phyloP scores from a whole-genome alignment of 1,284 basidiomycete genomes.

The Trichosporon ovoides region DNA sequence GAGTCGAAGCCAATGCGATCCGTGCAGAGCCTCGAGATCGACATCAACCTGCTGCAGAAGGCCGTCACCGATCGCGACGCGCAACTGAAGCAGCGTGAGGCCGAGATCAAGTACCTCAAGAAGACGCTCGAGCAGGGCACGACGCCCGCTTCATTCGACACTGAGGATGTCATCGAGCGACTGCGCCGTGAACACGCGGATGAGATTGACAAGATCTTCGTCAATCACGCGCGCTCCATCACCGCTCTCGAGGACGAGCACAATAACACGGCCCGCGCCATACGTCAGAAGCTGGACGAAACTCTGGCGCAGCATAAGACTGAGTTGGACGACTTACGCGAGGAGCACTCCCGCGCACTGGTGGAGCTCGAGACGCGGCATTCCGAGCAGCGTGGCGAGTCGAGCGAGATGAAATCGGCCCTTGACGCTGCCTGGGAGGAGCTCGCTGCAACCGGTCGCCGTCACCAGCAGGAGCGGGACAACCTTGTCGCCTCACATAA shows the following conservation, averaged over 20 bases:
- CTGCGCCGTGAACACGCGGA: slow-evolving; percentile 32
- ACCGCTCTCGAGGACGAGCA: slow-evolving; percentile 21
- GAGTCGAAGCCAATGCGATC: slow-evolving; percentile 54
- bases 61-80: slow-evolving; percentile 76
- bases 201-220: slow-evolving; percentile 20
- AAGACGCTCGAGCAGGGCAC: slow-evolving; percentile 48
- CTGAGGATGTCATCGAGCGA: slow-evolving; percentile 20
- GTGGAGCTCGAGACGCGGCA: slow-evolving; percentile 21
- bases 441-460: slow-evolving; percentile 13
- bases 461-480: slow-evolving; percentile 24
- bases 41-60: slow-evolving; percentile 84
- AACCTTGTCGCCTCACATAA: slow-evolving; percentile 24
- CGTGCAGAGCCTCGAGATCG: slow-evolving; percentile 77
- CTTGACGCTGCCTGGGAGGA: slow-evolving; percentile 23
- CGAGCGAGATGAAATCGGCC: slow-evolving; percentile 15
- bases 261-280: slow-evolving; percentile 8
- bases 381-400: slow-evolving; percentile 8
- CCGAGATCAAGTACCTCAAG: slow-evolving; percentile 74
- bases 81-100: slow-evolving; percentile 69
- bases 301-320: slow-evolving; percentile 10
- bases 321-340: slow-evolving; percentile 23
- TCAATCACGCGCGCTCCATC: slow-evolving; percentile 15
- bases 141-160: slow-evolving; percentile 13
- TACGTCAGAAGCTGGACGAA: slow-evolving; percentile 15
- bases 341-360: slow-evolving; percentile 17